phyloP scores from a whole-genome alignment of 2,329 filamentous ascomycete species.

The Aspergillus sp. region DNA sequence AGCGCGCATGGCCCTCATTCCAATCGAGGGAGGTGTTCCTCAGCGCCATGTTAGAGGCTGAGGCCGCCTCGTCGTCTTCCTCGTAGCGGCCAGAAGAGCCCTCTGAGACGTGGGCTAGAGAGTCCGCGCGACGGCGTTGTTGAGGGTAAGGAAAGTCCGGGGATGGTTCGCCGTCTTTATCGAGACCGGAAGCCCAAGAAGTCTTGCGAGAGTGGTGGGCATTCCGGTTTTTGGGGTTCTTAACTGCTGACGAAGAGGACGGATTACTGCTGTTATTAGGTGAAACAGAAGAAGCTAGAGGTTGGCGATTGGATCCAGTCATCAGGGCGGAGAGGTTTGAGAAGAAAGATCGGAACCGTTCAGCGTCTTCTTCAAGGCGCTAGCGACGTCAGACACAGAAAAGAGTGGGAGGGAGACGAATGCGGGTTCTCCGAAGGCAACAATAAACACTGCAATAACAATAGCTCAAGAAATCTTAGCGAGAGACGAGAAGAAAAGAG shows the following conservation, averaged over 20 bases:
- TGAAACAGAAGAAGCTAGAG: slow-evolving; percentile 19
- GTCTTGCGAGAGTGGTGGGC: slow-evolving; percentile 41
- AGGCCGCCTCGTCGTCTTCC: slow-evolving; percentile 27
- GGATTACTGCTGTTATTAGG: slow-evolving; percentile 26
- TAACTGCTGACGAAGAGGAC: slow-evolving; percentile 24
- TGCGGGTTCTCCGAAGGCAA: background rate
- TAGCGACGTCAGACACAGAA: slow-evolving; percentile 14
- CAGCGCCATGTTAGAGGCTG: slow-evolving; percentile 28
- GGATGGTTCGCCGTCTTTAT: slow-evolving; percentile 35
- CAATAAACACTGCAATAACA: slow-evolving; percentile 10
- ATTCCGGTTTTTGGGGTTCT: slow-evolving; percentile 34
- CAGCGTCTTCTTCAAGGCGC: slow-evolving; percentile 8
- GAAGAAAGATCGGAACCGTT: background rate
- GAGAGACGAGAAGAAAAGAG: slow-evolving; percentile 1
- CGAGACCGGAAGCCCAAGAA: slow-evolving; percentile 41
- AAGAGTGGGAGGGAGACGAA: slow-evolving; percentile 3
- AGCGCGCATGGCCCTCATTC: slow-evolving; percentile 32
- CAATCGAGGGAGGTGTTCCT: slow-evolving; percentile 40
- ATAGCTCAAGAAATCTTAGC: background rate
- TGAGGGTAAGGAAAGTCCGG: slow-evolving; percentile 23
- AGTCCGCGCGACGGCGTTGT: slow-evolving; percentile 39
- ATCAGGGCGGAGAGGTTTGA: slow-evolving; percentile 23
- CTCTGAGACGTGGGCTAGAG: slow-evolving; percentile 38
- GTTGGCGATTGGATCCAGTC: slow-evolving; percentile 24
- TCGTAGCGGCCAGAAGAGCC: slow-evolving; percentile 29